Evolutionary conservation across 2,329 filamentous ascomycete genomes (phyloP), one percentile per base, ranked within the genome.

Genomic region (Rhynchosporium graminicola): DNA sequence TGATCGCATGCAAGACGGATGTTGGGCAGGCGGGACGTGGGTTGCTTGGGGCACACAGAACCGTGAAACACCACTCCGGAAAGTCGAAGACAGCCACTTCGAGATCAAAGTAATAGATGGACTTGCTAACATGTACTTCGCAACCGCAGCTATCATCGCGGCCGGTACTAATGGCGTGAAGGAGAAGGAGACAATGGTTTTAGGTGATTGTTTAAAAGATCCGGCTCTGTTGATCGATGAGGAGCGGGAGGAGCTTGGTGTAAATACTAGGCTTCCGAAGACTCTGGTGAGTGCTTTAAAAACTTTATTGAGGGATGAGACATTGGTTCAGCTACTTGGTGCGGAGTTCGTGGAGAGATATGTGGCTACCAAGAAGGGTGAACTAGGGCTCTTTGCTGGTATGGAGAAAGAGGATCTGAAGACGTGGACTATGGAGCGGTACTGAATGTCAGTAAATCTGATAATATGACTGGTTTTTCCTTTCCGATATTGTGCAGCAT

Each of bases 31-130:
- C n/a, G 90, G 90, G 0, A 83, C 86, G 7, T 93, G 88, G 87
- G 83, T 93, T 0, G 78, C 87, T 0, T 96, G 90, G 91, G 91
- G 91, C 12, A 89, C 86, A 4, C 87, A 95, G 76, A 95, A 95
- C 74, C 85, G 89, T 20, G 90, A 94, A 77, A 80, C 85, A 4
- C 88, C 91, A 0, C 78, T 96, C 9, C 83, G 91, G 12, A 87
- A 88, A 72, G 82, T 92, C 54, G 77, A 78, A 3, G 77, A 74
- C 2, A 86, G 84, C 26, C 87, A 91, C 71, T 96, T 90, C 88
- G 91, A 96, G 75, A 69, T 96, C 28, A 88, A 91, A 71, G 85
- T 83, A 60, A 71, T 94, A n/a, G 91, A 96, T 70, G 91, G 91
- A 0, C 76, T 92, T 20, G 89, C 90, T 3, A 96, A 96, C 71